These are phyloP conservation scores for Candida dendrica DNA, from an alignment of 805 yeast genomes.

Conservation along the genomic window DNA sequence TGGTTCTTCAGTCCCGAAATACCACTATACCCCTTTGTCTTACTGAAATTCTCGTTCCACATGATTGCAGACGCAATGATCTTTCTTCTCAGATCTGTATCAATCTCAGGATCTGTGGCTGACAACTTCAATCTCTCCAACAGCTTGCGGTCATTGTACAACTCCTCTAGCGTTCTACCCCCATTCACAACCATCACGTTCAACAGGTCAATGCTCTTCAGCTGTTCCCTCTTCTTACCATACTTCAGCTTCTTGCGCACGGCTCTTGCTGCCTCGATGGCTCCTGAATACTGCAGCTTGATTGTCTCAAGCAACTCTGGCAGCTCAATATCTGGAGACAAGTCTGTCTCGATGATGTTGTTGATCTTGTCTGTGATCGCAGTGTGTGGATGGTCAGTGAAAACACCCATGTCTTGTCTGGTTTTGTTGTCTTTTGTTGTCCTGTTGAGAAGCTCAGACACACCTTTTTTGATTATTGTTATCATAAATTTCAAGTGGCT, in stretches of 20 bases:
- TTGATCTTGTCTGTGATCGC: constrained; percentile 62
- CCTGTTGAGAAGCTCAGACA: not conserved
- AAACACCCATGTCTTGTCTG: constrained; percentile 38
- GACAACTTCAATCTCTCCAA: constrained; percentile 54
- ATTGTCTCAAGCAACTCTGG: constrained; percentile 27
- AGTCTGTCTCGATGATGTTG: constrained; percentile 31
- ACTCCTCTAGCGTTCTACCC: constrained; percentile 23
- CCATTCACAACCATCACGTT: constrained; percentile 58
- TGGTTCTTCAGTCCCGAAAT: constrained; percentile 39
- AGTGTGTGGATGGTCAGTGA: constrained; percentile 58
- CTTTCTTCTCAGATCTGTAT: constrained; percentile 39
- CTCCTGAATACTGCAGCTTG: constrained; percentile 29
- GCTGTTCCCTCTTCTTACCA: constrained; percentile 60
- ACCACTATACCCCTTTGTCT: constrained; percentile 39
- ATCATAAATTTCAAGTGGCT: too few relatives aligned
- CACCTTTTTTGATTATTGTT: too few relatives aligned
- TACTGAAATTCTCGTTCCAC: constrained; percentile 60
- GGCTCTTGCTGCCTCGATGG: constrained; percentile 83
- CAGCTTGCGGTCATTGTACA: constrained; percentile 65
- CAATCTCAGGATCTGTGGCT: constrained; percentile 36
- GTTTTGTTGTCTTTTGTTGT: not conserved
- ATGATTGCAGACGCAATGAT: constrained; percentile 46
- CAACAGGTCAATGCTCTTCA: constrained; percentile 55
- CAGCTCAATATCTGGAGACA: constrained; percentile 27
- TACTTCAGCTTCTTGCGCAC: constrained; percentile 83